Base-by-base conservation (phyloP, 108 stramenopile genomes). In the Nitzschia putrida region DNA sequence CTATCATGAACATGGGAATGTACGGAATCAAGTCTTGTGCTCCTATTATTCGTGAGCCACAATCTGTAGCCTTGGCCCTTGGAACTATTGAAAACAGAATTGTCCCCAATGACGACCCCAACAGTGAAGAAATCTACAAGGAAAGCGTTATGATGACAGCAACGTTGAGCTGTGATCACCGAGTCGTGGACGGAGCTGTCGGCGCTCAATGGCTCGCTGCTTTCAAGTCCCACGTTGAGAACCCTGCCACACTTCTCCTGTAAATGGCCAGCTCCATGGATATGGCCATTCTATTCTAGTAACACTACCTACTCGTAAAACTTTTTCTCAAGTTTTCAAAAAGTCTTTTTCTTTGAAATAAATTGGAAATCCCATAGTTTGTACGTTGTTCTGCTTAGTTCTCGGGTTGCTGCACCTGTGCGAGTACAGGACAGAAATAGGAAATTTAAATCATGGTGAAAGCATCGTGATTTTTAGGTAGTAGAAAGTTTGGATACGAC, bases 41-140 rank as follows among this genome's bases (percentile, higher is more conserved):
- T 56, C 98, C 99, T 14, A 98, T 99, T 26, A 97, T 99, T 69
- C 99, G 98, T 65, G 97, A 97, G 34, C 99, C 99, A 8, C 99
- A 99, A 86, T 90, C 97, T 8, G 92, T 92, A 53, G 99, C 99
- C 69, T 71, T 99, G 64, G 99, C 99, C 0, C 94, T 99, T 7
- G 99, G 99, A 0, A 97, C 98, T 43, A 75, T 86, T 57, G 87
- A 88, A 54, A 88, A 79, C 60, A 80, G 92, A 18, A 83, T 96
- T 71, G 93, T 92, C 38, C 92, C 92, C 22, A 83, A 80, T 34
- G 68, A 81, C 26, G 88, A 88, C 56, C 75, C 66, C 7, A 78
- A 82, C n/a, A 80, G 91, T 57, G 96, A 94, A 57, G 83, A 90
- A 54, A 86, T 95, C 40, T 74, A 80, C 61, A 78, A 76, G 64